Conservation (phyloP, 1,284 basidiomycete species). For the Papiliotrema laurentii region DNA sequence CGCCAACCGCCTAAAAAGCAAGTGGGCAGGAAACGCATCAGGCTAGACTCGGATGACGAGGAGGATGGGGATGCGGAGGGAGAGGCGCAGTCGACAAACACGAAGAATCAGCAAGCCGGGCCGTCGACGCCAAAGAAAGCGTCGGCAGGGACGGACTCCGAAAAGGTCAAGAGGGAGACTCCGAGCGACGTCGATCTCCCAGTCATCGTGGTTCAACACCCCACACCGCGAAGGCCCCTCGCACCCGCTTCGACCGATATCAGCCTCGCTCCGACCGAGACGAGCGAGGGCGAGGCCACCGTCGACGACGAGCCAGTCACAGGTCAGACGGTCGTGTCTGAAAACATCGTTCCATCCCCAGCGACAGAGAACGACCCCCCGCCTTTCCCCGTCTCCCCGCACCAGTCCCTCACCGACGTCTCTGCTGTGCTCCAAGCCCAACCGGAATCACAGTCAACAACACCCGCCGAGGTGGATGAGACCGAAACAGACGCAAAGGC, state of each 20-base stretch:
- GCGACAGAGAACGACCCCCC: constrained; percentile 33
- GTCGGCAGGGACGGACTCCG: constrained; percentile 1
- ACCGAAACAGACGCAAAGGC: not conserved
- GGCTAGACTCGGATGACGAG: constrained; percentile 32
- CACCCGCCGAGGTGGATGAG: not conserved
- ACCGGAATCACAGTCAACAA: not conserved
- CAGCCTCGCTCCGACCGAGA: not conserved
- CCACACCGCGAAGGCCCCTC: constrained; percentile 1
- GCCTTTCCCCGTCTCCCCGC: constrained; percentile 13
- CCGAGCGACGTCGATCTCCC: not conserved
- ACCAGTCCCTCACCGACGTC: not conserved
- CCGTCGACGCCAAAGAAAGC: not conserved
- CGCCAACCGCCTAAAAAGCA: constrained; percentile 1
- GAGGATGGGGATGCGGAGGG: constrained; percentile 23
- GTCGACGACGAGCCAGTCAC: not conserved
- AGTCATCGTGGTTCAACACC: constrained; percentile 1
- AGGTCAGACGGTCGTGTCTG: not conserved
- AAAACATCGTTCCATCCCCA: constrained; percentile 30
- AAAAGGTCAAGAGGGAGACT: constrained; percentile 1
- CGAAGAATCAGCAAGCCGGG: not conserved
- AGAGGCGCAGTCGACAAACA: not conserved
- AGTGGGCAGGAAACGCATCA: constrained; percentile 16
- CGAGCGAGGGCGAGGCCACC: not conserved
- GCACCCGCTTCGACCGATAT: not conserved
- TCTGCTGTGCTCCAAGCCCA: not conserved